Evolutionary conservation across 306 rosid species (phyloP), one percentile per base, ranked within the genome.

Genomic region (Rosa lucieae): DNA sequence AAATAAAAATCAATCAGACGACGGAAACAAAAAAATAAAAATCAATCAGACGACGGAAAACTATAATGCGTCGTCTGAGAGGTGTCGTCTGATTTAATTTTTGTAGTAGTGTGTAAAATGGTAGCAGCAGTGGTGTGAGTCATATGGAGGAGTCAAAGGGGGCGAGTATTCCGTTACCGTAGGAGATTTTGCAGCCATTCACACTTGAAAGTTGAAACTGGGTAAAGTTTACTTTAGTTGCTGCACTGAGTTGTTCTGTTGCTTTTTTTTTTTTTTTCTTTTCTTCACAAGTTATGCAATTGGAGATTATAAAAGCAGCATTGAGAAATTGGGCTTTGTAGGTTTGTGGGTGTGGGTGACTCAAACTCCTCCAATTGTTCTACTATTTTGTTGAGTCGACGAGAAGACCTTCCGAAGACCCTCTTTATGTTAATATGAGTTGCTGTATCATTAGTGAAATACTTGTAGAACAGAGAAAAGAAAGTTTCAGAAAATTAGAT

Each of bases 291-390:
- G 61, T 55, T 18, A 18, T 4, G n/a, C n/a, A 20, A 6, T 15
- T 55, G 10, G 5, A 18, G 35, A 72, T 51, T 72, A 47, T 49
- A 17, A 26, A 37, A 20, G 14, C 17, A 40, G 72, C 72, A 67
- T 20, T 73, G 37, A 52, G 43, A 5, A 10, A 3, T 73, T 52
- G 32, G 66, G 67, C 18, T 49, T 62, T 65, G 59, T 18, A 74
- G 83, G 37, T 80, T 74, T 58, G 53, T 80, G 6, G 83, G 74
- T 35, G 83, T 80, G n/a, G 83, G 83, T 6, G 79, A 52, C n/a
- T 47, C 68, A 29, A 74, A 74, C 46, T 21, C 67, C 2, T 63
- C 75, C 6, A 80, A 7, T 61, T 80, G n/a, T 80, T 80, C 61
- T 80, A 74, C 70, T 79, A 72, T 43, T 79, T 79, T 39, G 78